These are phyloP conservation scores for Rhododendron ferrugineum DNA, from an alignment of 148 eudicot genomes.

Conservation along the genomic window DNA sequence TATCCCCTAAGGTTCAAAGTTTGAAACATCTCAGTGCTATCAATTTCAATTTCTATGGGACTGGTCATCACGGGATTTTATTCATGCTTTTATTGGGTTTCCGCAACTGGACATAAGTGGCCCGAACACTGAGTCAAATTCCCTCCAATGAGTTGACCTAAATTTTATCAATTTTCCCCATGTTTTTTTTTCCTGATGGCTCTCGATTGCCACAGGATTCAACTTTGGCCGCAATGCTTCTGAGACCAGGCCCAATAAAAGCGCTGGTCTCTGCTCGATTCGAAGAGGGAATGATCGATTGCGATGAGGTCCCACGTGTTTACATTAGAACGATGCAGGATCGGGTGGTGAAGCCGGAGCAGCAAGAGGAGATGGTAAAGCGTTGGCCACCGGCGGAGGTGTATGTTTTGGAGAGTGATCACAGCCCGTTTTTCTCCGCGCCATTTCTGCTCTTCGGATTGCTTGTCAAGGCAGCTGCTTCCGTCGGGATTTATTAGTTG, in stretches of 20 bases:
- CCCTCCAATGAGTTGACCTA: neutral
- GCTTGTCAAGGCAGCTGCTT: conserved; percentile 47
- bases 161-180: neutral
- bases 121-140: neutral
- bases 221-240: conserved; percentile 55
- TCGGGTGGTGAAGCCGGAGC: conserved; percentile 45
- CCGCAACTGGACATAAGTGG: no score
- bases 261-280: conserved; percentile 35
- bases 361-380: conserved; percentile 70
- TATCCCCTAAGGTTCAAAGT: no score
- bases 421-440: conserved; percentile 65
- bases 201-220: conserved; percentile 34
- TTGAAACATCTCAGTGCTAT: no score
- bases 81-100: no score
- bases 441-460: conserved; percentile 56
- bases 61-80: neutral
- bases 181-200: neutral
- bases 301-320: conserved; percentile 40
- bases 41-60: no score
- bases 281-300: conserved; percentile 17
- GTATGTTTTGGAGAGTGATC: conserved; percentile 63
- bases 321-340: conserved; percentile 64
- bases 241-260: conserved; percentile 62
- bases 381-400: conserved; percentile 63
- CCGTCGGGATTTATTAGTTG: neutral